Evolutionary conservation across 768 basidiomycete genomes (phyloP).

Genomic region (Phaeotremella skinneri): DNA sequence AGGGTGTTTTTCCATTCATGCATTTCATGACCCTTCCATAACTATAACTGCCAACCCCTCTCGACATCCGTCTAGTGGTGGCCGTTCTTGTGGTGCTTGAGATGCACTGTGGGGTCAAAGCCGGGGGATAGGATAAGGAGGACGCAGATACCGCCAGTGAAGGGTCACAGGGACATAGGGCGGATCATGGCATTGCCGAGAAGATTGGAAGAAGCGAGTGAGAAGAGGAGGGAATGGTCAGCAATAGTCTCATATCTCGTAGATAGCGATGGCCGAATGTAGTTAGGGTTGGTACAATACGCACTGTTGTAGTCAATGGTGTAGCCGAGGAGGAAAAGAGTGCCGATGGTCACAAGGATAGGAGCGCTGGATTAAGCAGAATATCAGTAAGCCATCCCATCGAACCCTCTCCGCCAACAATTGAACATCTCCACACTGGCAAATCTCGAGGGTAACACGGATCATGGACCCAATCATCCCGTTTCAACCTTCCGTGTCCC

Average conservation of each 20-base stretch:
- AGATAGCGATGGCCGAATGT: not conserved
- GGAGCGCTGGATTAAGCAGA: slow-evolving; percentile 26
- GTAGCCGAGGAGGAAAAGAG: slow-evolving; percentile 51
- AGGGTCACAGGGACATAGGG: slow-evolving; percentile 52
- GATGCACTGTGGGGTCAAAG: slow-evolving; percentile 32
- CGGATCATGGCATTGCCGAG: slow-evolving; percentile 63
- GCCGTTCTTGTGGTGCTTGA: slow-evolving; percentile 53
- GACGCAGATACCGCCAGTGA: no score
- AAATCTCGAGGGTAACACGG: no score
- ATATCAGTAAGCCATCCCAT: not conserved
- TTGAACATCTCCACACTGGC: no score
- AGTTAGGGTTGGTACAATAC: slow-evolving; percentile 13
- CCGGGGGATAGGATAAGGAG: not conserved
- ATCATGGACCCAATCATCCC: no score
- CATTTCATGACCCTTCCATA: slow-evolving; percentile 3
- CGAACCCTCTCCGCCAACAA: no score
- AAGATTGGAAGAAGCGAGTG: slow-evolving; percentile 44
- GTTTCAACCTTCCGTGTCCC: no score
- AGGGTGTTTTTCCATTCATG: slow-evolving; percentile 4
- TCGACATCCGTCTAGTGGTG: slow-evolving; percentile 46
- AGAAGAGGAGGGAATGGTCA: slow-evolving; percentile 12
- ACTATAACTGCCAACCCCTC: slow-evolving; percentile 3
- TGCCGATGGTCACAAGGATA: slow-evolving; percentile 46
- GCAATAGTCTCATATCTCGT: not conserved
- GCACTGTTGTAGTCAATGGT: slow-evolving; percentile 52